A percentile compares a stretch with the other conserved stretches of the same genome.
These are phyloP conservation scores for Pyrenophora teres DNA, from an alignment of 2,329 filamentous ascomycete genomes.

Conservation along the genomic window DNA sequence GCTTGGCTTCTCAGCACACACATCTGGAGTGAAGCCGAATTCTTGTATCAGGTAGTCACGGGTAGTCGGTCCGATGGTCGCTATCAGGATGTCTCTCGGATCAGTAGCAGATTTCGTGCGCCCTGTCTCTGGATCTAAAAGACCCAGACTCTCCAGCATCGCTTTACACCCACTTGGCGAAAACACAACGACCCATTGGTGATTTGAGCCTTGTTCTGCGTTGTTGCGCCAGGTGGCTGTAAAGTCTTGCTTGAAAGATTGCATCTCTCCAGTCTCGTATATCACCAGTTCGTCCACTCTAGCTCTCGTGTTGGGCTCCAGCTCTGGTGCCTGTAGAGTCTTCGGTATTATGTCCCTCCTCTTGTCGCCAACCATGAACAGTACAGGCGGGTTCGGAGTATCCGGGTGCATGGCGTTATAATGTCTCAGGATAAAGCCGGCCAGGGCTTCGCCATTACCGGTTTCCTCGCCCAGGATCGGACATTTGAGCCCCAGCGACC, in stretches of 20 bases:
- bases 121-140: conserved; percentile 50
- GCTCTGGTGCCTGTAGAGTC: conserved; percentile 65
- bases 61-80: conserved; percentile 93
- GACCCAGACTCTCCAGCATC: conserved; percentile 60
- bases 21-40: conserved; percentile 72
- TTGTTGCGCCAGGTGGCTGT: conserved; percentile 56
- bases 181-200: conserved; percentile 76
- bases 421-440: conserved; percentile 76
- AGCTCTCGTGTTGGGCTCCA: conserved; percentile 61
- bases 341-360: conserved; percentile 87
- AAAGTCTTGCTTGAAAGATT: conserved; percentile 75
- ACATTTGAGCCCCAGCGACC: conserved; percentile 55
- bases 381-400: conserved; percentile 62
- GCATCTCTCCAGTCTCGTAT: conserved; percentile 85
- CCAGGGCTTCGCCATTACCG: conserved; percentile 82
- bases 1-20: conserved; percentile 81
- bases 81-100: conserved; percentile 64
- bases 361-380: conserved; percentile 91
- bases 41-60: conserved; percentile 69
- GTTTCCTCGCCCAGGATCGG: conserved; percentile 78
- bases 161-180: conserved; percentile 66
- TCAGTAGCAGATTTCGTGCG: conserved; percentile 31
- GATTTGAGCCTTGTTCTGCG: conserved; percentile 30
- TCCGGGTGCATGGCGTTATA: conserved; percentile 59
- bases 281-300: conserved; percentile 78